Evolutionary conservation across 73 alveolate genomes (phyloP).

Genomic region (Tetrahymena borealis): DNA sequence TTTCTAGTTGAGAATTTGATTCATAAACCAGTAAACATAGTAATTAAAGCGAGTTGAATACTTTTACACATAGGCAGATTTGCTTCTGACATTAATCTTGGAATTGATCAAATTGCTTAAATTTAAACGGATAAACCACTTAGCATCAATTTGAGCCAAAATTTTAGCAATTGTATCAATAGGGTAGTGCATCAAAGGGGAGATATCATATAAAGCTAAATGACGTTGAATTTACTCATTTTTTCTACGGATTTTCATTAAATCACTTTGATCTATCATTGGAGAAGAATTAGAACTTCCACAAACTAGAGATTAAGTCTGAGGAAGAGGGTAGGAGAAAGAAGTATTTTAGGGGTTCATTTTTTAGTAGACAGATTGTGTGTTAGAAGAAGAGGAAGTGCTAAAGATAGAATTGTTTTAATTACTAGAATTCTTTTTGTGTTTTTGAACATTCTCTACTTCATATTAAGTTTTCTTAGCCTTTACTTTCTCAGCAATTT

Average conservation of each 20-base stretch:
- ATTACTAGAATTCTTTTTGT: not conserved
- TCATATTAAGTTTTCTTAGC: not conserved
- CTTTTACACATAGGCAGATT: not conserved
- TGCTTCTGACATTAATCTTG: not conserved
- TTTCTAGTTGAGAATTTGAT: not conserved
- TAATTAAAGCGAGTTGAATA: not conserved
- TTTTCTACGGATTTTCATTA: not conserved
- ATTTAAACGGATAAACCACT: not conserved
- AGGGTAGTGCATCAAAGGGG: not conserved
- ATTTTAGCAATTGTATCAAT: not conserved
- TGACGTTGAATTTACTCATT: not conserved
- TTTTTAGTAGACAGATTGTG: not conserved
- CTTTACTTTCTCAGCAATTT: not conserved
- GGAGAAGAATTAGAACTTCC: no score
- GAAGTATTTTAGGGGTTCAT: not conserved
- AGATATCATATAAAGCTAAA: not conserved
- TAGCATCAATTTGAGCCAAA: not conserved
- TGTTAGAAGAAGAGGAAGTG: not conserved
- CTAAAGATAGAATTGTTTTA: not conserved
- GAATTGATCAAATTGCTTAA: not conserved
- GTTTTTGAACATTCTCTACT: not conserved
- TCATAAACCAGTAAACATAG: not conserved
- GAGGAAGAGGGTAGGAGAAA: not conserved
- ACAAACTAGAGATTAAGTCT: no score
- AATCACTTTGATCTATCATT: no score